phyloP scores from a whole-genome alignment of 2,329 filamentous ascomycete species.

The Scedosporium apiospermum region DNA sequence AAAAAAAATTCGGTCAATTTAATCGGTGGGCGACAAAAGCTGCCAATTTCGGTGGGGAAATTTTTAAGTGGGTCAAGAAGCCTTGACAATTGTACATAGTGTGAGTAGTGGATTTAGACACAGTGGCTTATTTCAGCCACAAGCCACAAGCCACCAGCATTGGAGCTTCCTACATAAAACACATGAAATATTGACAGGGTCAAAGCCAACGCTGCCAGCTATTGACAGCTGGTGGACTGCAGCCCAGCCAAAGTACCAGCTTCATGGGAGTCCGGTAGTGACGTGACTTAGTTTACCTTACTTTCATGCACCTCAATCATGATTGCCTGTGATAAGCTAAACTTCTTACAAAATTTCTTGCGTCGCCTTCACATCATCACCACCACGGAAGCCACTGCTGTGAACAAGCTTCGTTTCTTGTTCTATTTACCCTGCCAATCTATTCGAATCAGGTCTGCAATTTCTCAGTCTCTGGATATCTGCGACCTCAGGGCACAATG shows the following conservation, averaged over 20 bases:
- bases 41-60: constrained; percentile 1
- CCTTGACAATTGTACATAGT: not conserved
- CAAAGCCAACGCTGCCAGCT: no score
- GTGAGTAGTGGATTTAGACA: not conserved
- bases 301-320: not conserved
- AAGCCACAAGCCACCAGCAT: no score
- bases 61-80: not conserved
- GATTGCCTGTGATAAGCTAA: constrained; percentile 1
- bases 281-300: not conserved
- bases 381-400: not conserved
- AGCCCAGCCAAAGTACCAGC: not conserved
- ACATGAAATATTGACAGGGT: no score
- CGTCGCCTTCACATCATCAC: not conserved
- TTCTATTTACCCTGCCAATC: not conserved
- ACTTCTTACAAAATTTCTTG: not conserved
- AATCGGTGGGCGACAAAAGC: constrained; percentile 1
- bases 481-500: constrained; percentile 3
- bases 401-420: not conserved
- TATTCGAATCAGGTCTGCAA: not conserved
- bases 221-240: not conserved
- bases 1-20: constrained; percentile 4
- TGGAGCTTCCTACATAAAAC: no score
- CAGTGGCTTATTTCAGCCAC: no score
- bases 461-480: not conserved
- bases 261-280: not conserved